Evolutionary conservation across 1,139 yeast genomes (phyloP).

Genomic region (Yamadazyma dushanensis): DNA sequence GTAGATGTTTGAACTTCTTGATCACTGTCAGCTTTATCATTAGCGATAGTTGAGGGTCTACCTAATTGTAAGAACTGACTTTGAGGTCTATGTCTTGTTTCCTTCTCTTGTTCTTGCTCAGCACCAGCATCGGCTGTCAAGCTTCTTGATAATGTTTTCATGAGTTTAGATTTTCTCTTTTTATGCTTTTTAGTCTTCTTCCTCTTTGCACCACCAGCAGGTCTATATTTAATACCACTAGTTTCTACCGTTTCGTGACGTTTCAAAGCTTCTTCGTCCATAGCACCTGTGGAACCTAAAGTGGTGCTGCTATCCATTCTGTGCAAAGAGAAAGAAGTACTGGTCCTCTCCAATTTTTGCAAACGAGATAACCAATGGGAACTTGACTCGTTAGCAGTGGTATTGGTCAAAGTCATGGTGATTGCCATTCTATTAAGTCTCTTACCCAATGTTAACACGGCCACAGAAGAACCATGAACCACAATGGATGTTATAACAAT

Average conservation of each 20-base stretch:
- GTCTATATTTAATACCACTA: slow-evolving; percentile 68
- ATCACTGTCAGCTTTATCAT: slow-evolving; percentile 5
- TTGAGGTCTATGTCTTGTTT: slow-evolving; percentile 39
- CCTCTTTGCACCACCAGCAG: slow-evolving; percentile 76
- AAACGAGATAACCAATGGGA: slow-evolving; percentile 84
- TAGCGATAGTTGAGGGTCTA: slow-evolving; percentile 20
- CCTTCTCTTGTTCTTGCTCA: slow-evolving; percentile 15
- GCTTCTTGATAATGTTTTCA: slow-evolving; percentile 33
- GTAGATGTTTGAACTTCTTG: slow-evolving; percentile 9
- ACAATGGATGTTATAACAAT: slow-evolving; percentile 82
- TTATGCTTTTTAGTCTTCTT: slow-evolving; percentile 39
- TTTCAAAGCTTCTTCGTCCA: slow-evolving; percentile 15
- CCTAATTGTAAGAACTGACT: slow-evolving; percentile 47
- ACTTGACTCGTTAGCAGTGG: slow-evolving; percentile 62
- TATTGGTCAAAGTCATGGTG: slow-evolving; percentile 81
- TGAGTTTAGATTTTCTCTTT: slow-evolving; percentile 29
- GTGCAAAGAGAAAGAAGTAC: slow-evolving; percentile 77
- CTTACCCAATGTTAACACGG: slow-evolving; percentile 86
- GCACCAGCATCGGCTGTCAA: slow-evolving; percentile 26
- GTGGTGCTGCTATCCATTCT: slow-evolving; percentile 65
- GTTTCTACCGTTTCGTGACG: slow-evolving; percentile 52
- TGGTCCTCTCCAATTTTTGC: slow-evolving; percentile 71
- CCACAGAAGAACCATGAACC: slow-evolving; percentile 96
- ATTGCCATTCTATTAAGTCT: slow-evolving; percentile 90
- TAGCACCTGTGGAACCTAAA: slow-evolving; percentile 7